phyloP scores from a whole-genome alignment of 140 eudicot genomes.

The Artemisia princeps region DNA sequence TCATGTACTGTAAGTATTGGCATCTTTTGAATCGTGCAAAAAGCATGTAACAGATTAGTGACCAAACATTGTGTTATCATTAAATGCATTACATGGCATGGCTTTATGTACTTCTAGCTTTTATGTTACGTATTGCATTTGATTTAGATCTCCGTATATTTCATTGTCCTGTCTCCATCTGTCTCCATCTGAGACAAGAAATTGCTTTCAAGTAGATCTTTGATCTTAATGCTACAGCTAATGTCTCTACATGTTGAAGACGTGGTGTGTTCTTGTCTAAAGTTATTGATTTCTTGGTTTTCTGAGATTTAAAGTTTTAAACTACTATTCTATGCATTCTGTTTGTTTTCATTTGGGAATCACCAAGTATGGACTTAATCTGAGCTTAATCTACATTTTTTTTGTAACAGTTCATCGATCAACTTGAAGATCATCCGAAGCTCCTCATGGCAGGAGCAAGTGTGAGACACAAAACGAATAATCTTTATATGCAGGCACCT shows the following conservation, averaged over 20 bases:
- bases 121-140: no score
- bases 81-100: no score
- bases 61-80: no score
- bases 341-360: not conserved
- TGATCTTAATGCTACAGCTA: not conserved
- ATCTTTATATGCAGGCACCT: constrained; percentile 89
- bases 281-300: not conserved
- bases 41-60: no score
- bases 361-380: not conserved
- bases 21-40: not conserved
- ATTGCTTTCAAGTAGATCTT: not conserved
- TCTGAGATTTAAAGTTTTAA: not conserved
- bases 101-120: no score
- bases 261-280: not conserved
- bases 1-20: not conserved
- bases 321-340: not conserved
- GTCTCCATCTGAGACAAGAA: not conserved
- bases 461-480: constrained; percentile 53
- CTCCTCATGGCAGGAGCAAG: constrained; percentile 63
- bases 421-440: constrained; percentile 64
- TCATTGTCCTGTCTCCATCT: no score
- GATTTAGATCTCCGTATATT: no score
- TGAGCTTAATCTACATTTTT: not conserved
- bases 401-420: constrained; percentile 62
- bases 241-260: not conserved